Base-by-base conservation (phyloP, 2,329 filamentous ascomycete species). In the Thielaviopsis populi region DNA sequence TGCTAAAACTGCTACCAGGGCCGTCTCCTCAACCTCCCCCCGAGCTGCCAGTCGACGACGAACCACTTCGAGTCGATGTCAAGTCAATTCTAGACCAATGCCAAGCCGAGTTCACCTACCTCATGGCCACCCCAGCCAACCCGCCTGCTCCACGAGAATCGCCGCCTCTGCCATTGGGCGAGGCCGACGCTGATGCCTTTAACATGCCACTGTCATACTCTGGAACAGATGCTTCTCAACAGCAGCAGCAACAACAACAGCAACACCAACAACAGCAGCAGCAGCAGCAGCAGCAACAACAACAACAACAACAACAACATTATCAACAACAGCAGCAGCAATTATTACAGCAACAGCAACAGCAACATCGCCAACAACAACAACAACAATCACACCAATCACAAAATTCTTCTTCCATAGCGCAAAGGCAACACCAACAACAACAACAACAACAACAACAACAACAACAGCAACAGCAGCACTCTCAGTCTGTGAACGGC, bases 111-210 rank as follows among this genome's bases (percentile, higher is more conserved):
- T 85, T 86, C 66, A 84, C 83, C 67, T 86, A 86, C 69, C 76
- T 86, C 15, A 85, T 86, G 83, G 79, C 85, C 61, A 83, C 83
- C 0, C 83, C 83, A 1, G 83, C 83, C 48, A 86, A 86, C 71
- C 83, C 83, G 2, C 74, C 80, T 50, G 83, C 83, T 1, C 83
- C 83, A n/a, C 78, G 83, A 71, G 83, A 85, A 27, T 83, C 82
- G 1, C 80, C 81, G 3, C 80, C 78, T 1, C 71, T 83, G 11
- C 81, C 81, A 10, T 19, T 63, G 13, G 53, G 40, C 10, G 56
- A 46, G 7, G 43, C 11, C 24, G 64, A 65, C 19, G 64, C 54
- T 40, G 82, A 81, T 50, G 71, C 73, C 4, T 83, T 79, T 65
- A 78, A 76, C 24, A 72, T 80, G 66, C 78, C 81, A 53, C 78